phyloP scores from a whole-genome alignment of 345 rosid genomes.

The Geranium rotundifolium region DNA sequence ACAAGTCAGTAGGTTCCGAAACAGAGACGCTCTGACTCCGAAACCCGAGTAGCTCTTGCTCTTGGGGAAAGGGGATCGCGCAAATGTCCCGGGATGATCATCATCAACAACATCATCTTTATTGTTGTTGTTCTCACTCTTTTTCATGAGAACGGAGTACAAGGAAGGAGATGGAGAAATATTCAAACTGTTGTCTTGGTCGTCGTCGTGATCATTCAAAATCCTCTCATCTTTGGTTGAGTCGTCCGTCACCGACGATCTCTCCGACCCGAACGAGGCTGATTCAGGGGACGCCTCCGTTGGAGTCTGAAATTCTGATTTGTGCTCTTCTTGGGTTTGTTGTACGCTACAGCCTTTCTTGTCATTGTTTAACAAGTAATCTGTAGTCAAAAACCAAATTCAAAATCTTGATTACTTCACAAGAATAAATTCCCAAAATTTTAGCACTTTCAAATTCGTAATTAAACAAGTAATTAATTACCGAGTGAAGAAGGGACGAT shows the following conservation, averaged over 20 bases:
- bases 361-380: neutral
- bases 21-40: neutral
- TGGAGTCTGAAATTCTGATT: neutral
- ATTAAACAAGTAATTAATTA: no score
- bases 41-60: neutral
- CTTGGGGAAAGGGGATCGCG: neutral
- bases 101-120: no score
- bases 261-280: neutral
- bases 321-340: no score
- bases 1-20: neutral
- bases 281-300: neutral
- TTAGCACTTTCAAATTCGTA: no score
- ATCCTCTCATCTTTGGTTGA: neutral
- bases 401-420: no score
- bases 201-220: neutral
- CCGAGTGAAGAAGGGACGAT: constrained; percentile 19
- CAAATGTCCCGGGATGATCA: no score
- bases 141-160: neutral
- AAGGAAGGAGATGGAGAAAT: neutral
- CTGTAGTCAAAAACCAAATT: no score
- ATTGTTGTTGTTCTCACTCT: no score
- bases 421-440: no score
- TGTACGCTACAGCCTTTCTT: no score
- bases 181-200: no score
- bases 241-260: neutral